These are phyloP conservation scores for Millerago galiae DNA, from an alignment of 805 yeast species.

Conservation along the genomic window DNA sequence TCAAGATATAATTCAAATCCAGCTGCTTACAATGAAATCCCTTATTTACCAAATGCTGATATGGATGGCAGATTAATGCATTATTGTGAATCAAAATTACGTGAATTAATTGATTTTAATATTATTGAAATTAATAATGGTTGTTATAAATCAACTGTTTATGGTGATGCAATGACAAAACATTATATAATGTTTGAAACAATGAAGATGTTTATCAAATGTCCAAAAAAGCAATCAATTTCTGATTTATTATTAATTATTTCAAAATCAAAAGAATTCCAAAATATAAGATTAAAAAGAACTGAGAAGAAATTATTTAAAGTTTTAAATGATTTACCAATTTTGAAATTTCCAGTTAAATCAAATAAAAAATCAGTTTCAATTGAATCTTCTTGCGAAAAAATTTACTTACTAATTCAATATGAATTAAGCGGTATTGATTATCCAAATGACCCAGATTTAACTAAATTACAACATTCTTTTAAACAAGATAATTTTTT, in stretches of 20 bases:
- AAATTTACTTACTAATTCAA: constrained; percentile 38
- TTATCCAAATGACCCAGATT: constrained; percentile 37
- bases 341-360: constrained; percentile 32
- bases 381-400: constrained; percentile 25
- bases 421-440: constrained; percentile 46
- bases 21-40: constrained; percentile 30
- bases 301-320: constrained; percentile 39
- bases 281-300: constrained; percentile 33
- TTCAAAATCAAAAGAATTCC: constrained; percentile 35
- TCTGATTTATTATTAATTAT: constrained; percentile 24
- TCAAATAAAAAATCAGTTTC: constrained; percentile 24
- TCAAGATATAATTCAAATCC: constrained; percentile 37
- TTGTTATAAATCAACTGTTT: constrained; percentile 29
- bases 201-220: constrained; percentile 29
- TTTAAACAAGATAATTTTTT: constrained; percentile 38
- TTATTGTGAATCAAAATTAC: constrained; percentile 30
- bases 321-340: constrained; percentile 35
- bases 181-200: constrained; percentile 42
- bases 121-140: constrained; percentile 22
- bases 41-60: constrained; percentile 14
- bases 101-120: constrained; percentile 26
- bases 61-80: constrained; percentile 26
- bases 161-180: constrained; percentile 43
- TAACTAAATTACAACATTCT: constrained; percentile 31
- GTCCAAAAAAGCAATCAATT: constrained; percentile 11